phyloP scores from a whole-genome alignment of 1,139 yeast species.

The Yarrowia galli region DNA sequence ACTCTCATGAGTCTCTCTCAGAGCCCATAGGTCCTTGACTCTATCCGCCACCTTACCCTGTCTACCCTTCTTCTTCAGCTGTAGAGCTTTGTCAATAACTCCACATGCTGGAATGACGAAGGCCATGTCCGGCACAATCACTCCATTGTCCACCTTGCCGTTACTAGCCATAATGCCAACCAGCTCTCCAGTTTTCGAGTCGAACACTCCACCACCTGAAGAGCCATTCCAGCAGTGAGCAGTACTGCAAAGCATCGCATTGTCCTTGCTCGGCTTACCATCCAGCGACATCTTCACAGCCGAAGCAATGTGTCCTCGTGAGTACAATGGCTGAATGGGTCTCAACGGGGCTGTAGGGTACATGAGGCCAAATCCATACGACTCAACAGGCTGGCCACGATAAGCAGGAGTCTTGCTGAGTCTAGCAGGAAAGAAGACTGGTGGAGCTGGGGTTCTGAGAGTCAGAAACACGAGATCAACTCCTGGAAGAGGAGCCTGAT shows the following conservation, averaged over 20 bases:
- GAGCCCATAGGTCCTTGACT: slow-evolving; percentile 33
- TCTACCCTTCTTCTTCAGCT: slow-evolving; percentile 37
- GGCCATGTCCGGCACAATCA: slow-evolving; percentile 56
- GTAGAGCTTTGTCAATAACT: slow-evolving; percentile 46
- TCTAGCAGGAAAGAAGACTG: slow-evolving; percentile 38
- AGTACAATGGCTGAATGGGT: slow-evolving; percentile 54
- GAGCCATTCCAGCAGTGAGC: slow-evolving; percentile 81
- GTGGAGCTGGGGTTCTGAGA: slow-evolving; percentile 40
- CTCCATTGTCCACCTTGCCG: slow-evolving; percentile 57
- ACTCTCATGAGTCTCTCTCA: slow-evolving; percentile 37
- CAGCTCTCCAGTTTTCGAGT: slow-evolving; percentile 50
- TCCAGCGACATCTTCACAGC: slow-evolving; percentile 45
- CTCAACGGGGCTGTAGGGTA: slow-evolving; percentile 47
- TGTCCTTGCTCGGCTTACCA: slow-evolving; percentile 39
- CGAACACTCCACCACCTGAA: slow-evolving; percentile 71
- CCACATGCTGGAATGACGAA: slow-evolving; percentile 54
- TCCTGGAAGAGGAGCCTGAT: slow-evolving; percentile 50
- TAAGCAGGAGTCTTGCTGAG: slow-evolving; percentile 38
- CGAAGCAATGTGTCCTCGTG: slow-evolving; percentile 57
- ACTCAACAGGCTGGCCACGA: slow-evolving; percentile 54
- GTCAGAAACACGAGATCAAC: slow-evolving; percentile 52
- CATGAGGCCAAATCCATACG: slow-evolving; percentile 68
- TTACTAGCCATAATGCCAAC: slow-evolving; percentile 71
- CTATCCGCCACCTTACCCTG: slow-evolving; percentile 10
- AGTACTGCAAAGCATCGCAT: slow-evolving; percentile 59